These are phyloP conservation scores for Epichloe typhina DNA, from an alignment of 2,329 filamentous ascomycete genomes.

Conservation along the genomic window DNA sequence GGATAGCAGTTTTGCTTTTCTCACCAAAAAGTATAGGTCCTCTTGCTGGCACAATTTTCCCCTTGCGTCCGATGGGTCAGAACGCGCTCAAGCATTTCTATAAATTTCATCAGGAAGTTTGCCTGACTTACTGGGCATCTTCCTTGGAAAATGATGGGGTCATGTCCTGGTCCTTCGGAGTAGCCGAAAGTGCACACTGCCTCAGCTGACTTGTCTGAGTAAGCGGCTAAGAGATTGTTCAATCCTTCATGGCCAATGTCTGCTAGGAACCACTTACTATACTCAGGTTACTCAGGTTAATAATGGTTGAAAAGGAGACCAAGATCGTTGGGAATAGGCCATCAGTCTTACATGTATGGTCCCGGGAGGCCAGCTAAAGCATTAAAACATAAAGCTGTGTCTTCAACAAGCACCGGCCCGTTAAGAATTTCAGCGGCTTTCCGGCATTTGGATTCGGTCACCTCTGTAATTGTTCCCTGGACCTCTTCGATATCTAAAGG, in stretches of 20 bases:
- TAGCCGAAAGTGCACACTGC: slow-evolving; percentile 96
- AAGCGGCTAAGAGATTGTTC: slow-evolving; percentile 80
- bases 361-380: slow-evolving; percentile 85
- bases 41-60: slow-evolving; percentile 73
- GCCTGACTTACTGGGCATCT: slow-evolving; percentile 55
- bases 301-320: slow-evolving; percentile 10
- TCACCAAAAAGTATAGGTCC: slow-evolving; percentile 74
- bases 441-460: slow-evolving; percentile 76
- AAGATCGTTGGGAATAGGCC: not conserved
- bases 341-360: slow-evolving; percentile 68
- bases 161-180: slow-evolving; percentile 68
- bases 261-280: slow-evolving; percentile 86
- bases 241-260: slow-evolving; percentile 71
- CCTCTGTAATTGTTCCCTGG: slow-evolving; percentile 84
- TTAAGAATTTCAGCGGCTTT: slow-evolving; percentile 66
- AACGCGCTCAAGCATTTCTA: not conserved
- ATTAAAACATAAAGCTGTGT: slow-evolving; percentile 88
- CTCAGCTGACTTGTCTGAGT: slow-evolving; percentile 80
- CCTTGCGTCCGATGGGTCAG: slow-evolving; percentile 18
- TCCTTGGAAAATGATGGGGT: slow-evolving; percentile 84
- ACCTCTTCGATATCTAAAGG: slow-evolving; percentile 75
- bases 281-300: not conserved
- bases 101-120: not conserved
- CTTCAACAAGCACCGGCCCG: slow-evolving; percentile 87
- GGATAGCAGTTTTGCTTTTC: slow-evolving; percentile 12